These are phyloP conservation scores for Acanthamoeba healyi DNA, from an alignment of 208 protist genomes.

Conservation along the genomic window DNA sequence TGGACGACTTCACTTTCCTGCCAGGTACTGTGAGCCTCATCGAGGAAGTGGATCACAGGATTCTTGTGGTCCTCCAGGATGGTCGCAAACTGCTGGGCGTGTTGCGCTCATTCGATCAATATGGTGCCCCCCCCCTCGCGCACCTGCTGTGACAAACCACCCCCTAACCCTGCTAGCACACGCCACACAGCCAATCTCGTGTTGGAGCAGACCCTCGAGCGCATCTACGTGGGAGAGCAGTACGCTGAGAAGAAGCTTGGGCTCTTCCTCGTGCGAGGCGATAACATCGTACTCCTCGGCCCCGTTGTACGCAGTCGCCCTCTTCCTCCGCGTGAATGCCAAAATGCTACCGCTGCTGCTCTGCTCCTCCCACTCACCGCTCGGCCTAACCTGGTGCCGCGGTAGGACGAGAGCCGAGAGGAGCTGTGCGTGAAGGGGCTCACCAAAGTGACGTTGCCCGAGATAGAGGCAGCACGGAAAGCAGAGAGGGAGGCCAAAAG, in stretches of 20 bases:
- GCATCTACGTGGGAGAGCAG: conserved; percentile 79
- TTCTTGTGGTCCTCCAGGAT: conserved; percentile 86
- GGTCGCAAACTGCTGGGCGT: conserved; percentile 87
- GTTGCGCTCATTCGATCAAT: conserved; percentile 88
- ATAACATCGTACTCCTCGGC: conserved; percentile 86
- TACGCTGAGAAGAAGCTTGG: conserved; percentile 84
- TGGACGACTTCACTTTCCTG: conserved; percentile 35
- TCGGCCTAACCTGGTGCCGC: no score
- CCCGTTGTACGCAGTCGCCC: conserved; percentile 72
- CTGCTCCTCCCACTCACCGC: no score
- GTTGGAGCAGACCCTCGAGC: conserved; percentile 84
- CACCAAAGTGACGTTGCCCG: conserved; percentile 30
- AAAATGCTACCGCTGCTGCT: no score
- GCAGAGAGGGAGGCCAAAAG: conserved; percentile 39
- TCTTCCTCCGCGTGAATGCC: no score
- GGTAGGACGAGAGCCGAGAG: conserved; percentile 39
- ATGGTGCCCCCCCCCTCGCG: conserved; percentile 78
- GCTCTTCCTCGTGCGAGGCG: conserved; percentile 85
- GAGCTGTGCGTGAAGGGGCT: not conserved
- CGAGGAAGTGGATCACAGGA: conserved; percentile 73
- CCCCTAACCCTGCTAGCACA: no score
- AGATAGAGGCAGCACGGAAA: conserved; percentile 68
- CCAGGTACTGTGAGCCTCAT: conserved; percentile 69
- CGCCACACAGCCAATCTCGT: conserved; percentile 88
- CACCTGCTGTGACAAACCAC: no score